Percentiles rank a stretch among this genome's conserved stretches.
These are phyloP conservation scores for Nakazawaea anatomiae DNA, from an alignment of 805 yeast species.

Conservation along the genomic window DNA sequence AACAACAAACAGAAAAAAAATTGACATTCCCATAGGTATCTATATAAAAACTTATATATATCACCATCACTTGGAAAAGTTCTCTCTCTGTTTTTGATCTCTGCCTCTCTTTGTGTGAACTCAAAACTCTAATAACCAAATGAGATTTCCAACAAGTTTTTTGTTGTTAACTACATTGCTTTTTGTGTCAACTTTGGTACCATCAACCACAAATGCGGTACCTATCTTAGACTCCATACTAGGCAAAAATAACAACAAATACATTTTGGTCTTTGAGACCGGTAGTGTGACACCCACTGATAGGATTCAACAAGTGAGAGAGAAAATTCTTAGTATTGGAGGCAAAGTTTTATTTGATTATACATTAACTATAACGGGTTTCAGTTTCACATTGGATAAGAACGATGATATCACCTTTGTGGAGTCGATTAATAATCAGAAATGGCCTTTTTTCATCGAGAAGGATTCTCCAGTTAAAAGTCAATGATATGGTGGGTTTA, in stretches of 20 bases:
- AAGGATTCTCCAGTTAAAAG: conserved; percentile 22
- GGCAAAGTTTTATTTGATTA: conserved; percentile 43
- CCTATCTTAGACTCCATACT: background rate
- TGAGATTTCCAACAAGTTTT: background rate
- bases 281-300: conserved; percentile 12
- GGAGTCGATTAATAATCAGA: conserved; percentile 12
- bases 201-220: background rate
- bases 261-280: conserved; percentile 11
- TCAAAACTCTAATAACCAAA: background rate
- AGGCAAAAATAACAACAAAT: background rate
- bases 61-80: too few species aligned
- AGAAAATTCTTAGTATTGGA: conserved; percentile 30
- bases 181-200: background rate
- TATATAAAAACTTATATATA: too few species aligned
- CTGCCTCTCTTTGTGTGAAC: too few species aligned
- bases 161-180: background rate
- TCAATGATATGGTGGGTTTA: too few species aligned
- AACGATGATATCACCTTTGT: background rate
- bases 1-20: too few species aligned
- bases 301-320: conserved; percentile 24
- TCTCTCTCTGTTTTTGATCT: too few species aligned
- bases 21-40: too few species aligned
- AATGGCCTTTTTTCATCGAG: conserved; percentile 39
- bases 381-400: conserved; percentile 29
- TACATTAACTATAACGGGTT: conserved; percentile 39